A percentile compares a stretch with the other conserved stretches of the same genome.
Conservation (phyloP, 2,329 filamentous ascomycete species). For the Tolypocladium sp. region DNA sequence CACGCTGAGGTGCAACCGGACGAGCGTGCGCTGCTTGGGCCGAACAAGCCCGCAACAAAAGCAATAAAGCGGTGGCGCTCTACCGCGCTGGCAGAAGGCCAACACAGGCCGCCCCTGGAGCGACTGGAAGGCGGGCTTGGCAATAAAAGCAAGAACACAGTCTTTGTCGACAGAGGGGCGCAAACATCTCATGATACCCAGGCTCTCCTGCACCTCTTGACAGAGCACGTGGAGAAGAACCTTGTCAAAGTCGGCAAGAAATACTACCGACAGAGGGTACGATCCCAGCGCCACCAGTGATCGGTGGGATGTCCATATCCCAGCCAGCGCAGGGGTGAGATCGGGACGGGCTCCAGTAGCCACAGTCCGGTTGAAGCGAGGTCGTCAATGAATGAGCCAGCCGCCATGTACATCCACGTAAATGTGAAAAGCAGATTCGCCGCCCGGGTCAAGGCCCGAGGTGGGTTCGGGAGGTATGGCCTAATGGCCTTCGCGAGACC, state of each 20-base stretch:
- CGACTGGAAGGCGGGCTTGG: slow-evolving; percentile 31
- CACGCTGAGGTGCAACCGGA: slow-evolving; percentile 61
- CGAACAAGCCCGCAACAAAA: slow-evolving; percentile 19
- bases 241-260: slow-evolving; percentile 82
- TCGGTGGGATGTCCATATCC: slow-evolving; percentile 54
- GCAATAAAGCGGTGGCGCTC: slow-evolving; percentile 41
- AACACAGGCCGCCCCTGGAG: slow-evolving; percentile 34
- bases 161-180: slow-evolving; percentile 66
- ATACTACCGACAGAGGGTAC: slow-evolving; percentile 72
- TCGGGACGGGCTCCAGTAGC: slow-evolving; percentile 72
- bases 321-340: slow-evolving; percentile 61
- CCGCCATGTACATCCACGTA: slow-evolving; percentile 60
- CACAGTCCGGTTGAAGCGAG: slow-evolving; percentile 66
- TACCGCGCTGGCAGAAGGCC: slow-evolving; percentile 34
- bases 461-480: slow-evolving; percentile 24
- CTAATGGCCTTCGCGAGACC: slow-evolving; percentile 23
- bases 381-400: slow-evolving; percentile 62
- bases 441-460: slow-evolving; percentile 34
- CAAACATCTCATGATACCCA: slow-evolving; percentile 47
- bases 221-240: slow-evolving; percentile 75
- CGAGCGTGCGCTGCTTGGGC: slow-evolving; percentile 15
- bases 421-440: slow-evolving; percentile 55
- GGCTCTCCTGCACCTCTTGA: slow-evolving; percentile 59
- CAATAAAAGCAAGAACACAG: slow-evolving; percentile 49
- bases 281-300: slow-evolving; percentile 59